Evolutionary conservation across 208 protist species (phyloP).

Genomic region (Acanthamoeba sp.): DNA sequence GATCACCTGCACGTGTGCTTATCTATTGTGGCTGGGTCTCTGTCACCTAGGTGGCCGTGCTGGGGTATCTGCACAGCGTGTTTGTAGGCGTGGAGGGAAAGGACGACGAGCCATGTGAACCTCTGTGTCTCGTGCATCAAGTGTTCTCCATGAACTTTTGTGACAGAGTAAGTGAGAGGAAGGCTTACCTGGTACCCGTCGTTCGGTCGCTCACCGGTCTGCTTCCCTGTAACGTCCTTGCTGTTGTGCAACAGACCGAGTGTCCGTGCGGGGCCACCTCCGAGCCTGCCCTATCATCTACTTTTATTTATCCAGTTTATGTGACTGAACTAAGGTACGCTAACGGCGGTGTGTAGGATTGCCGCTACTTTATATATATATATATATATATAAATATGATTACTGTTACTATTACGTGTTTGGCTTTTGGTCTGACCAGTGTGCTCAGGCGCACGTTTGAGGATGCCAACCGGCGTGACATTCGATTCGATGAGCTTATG

Average conservation of each 20-base stretch:
- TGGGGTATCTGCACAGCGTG: slow-evolving; percentile 55
- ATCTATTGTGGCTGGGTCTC: not conserved
- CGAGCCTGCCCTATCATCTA: slow-evolving; percentile 26
- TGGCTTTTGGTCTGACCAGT: too few species aligned
- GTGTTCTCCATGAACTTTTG: slow-evolving; percentile 70
- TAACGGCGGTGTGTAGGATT: too few species aligned
- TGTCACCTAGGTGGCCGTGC: slow-evolving; percentile 30
- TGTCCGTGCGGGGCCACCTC: slow-evolving; percentile 66
- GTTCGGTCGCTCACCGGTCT: not conserved
- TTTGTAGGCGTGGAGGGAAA: slow-evolving; percentile 16
- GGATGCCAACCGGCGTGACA: slow-evolving; percentile 25
- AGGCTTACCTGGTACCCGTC: too few species aligned
- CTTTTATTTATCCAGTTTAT: slow-evolving; percentile 65
- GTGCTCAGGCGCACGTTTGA: not conserved
- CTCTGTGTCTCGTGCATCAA: slow-evolving; percentile 47
- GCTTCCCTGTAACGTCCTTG: not conserved
- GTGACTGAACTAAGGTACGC: slow-evolving; percentile 47
- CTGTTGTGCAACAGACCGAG: slow-evolving; percentile 31
- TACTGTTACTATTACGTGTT: too few species aligned
- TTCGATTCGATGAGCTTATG: slow-evolving; percentile 50
- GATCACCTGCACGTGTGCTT: not conserved
- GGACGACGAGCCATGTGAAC: slow-evolving; percentile 58
- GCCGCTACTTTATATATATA: too few species aligned
- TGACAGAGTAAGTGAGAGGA: slow-evolving; percentile 28
- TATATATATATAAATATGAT: too few species aligned